Base-by-base conservation (phyloP, 192 early-diverging fungal species). In the Jimgerdemannia flammicorona region DNA sequence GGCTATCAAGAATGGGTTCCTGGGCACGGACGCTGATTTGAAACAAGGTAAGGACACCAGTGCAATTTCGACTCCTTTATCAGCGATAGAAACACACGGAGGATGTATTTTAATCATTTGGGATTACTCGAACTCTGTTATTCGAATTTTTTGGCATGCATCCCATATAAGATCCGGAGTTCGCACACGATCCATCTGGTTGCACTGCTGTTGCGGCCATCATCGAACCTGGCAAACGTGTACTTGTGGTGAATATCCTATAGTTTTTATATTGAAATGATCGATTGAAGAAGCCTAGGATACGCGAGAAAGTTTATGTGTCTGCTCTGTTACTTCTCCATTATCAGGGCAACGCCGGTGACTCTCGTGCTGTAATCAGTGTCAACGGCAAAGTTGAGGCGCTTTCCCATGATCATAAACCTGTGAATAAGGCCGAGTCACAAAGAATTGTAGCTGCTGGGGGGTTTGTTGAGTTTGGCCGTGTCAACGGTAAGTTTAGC, bases 381-480 rank as follows among this genome's bases (percentile, higher is more conserved):
- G 80, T 78, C 66, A 84, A 88, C 72, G 98, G 98, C n/a, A 76
- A 83, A 11, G 93, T 93, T 11, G 83, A 88, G 11, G 82, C 93
- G 11, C 84, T 99, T 74, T 96, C 95, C 54, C 87, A 88, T 74
- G 98, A 99, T 82, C 98, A 99, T 80, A 99, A 99, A 85, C 98
- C 98, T 40, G 90, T 88, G 11, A 94, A 96, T 81, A 89, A 87
- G 83, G 87, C 80, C 43, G 98, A 99, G 84, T 87, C 88, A 20
- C 77, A 89, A 67, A 92, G 98, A 75, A 99, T 99, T 78, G 84
- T 83, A 64, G 87, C 87, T 3, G 97, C 94, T 44, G 98, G 98
- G 70, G 97, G 97, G 7, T 99, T 97, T 87, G 97, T 99, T 40
- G 97, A 99, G 81, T 98, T 93, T 88, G 96, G 96, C 2, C 91